Evolutionary conservation across 306 rosid genomes (phyloP).

Genomic region (Ormosia semicastrata): DNA sequence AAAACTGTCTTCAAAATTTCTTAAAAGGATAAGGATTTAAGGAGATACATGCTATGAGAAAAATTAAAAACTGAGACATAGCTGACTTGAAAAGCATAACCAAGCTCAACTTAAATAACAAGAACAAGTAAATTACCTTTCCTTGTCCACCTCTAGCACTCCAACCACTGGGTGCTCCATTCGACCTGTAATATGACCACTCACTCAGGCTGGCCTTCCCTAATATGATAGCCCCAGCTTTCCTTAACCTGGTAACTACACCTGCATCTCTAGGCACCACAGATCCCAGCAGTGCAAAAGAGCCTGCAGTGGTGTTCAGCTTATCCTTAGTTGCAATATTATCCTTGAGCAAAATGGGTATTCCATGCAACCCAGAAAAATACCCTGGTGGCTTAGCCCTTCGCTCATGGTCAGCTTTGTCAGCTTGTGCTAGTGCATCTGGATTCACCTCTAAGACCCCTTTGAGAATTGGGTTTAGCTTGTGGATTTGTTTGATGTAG

Average conservation of each 20-base stretch:
- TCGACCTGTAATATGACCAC: slow-evolving; percentile 48
- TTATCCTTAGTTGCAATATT: slow-evolving; percentile 69
- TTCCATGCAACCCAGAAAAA: slow-evolving; percentile 51
- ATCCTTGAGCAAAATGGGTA: slow-evolving; percentile 66
- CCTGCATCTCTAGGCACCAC: slow-evolving; percentile 68
- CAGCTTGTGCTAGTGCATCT: slow-evolving; percentile 53
- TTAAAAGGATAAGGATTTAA: no score
- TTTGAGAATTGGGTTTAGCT: slow-evolving; percentile 41
- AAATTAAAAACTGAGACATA: background rate
- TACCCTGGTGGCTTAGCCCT: background rate
- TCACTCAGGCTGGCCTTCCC: slow-evolving; percentile 67
- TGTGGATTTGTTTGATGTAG: slow-evolving; percentile 43
- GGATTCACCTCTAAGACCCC: slow-evolving; percentile 65
- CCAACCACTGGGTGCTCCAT: slow-evolving; percentile 46
- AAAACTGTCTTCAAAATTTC: no score
- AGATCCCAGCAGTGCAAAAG: slow-evolving; percentile 61
- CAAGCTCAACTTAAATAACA: background rate
- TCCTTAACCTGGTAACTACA: slow-evolving; percentile 55
- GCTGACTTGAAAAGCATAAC: background rate
- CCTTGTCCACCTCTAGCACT: slow-evolving; percentile 62
- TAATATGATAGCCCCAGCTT: slow-evolving; percentile 66
- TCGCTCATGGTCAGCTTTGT: slow-evolving; percentile 46
- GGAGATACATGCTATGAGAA: background rate
- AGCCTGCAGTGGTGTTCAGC: slow-evolving; percentile 67
- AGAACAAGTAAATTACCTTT: slow-evolving; percentile 34